These are phyloP conservation scores for Basidiobolus meristosporus DNA, from an alignment of 371 early-diverging fungal genomes.

Conservation along the genomic window DNA sequence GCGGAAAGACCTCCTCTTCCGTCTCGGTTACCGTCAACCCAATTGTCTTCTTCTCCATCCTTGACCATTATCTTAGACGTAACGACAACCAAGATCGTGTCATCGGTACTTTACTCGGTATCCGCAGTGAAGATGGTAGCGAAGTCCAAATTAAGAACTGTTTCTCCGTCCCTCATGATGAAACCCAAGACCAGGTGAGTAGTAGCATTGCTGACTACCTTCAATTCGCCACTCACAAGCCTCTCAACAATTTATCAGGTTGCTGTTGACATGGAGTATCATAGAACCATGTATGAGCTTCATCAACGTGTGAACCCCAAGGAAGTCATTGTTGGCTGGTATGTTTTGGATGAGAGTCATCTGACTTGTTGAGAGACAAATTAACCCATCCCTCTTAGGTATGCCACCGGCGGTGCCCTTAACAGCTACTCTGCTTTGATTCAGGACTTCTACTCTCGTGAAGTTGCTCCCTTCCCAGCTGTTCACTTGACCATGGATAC, in stretches of 20 bases:
- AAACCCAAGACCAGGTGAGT: slow-evolving; percentile 32
- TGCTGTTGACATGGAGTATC: slow-evolving; percentile 76
- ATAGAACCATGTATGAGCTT: slow-evolving; percentile 63
- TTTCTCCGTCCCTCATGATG: slow-evolving; percentile 65
- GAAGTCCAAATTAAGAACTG: slow-evolving; percentile 76
- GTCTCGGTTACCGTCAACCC: slow-evolving; percentile 59
- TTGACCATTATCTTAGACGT: slow-evolving; percentile 81
- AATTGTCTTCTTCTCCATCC: slow-evolving; percentile 74
- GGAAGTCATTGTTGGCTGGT: slow-evolving; percentile 86
- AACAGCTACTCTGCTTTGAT: slow-evolving; percentile 61
- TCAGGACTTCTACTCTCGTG: slow-evolving; percentile 72
- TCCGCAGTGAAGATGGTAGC: slow-evolving; percentile 63
- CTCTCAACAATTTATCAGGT: too few species aligned
- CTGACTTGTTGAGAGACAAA: background rate
- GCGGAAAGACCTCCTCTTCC: too few species aligned
- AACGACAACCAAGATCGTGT: slow-evolving; percentile 63
- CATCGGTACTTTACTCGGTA: slow-evolving; percentile 76
- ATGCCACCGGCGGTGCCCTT: slow-evolving; percentile 51
- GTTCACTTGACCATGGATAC: slow-evolving; percentile 81
- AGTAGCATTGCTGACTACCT: background rate
- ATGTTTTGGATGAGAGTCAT: slow-evolving; percentile 1
- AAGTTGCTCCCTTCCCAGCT: slow-evolving; percentile 59
- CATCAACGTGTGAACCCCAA: slow-evolving; percentile 78
- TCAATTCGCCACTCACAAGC: too few species aligned
- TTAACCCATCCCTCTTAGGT: slow-evolving; percentile 9